phyloP scores from a whole-genome alignment of 1,139 yeast species.

The Meyerozyma guilliermondii region DNA sequence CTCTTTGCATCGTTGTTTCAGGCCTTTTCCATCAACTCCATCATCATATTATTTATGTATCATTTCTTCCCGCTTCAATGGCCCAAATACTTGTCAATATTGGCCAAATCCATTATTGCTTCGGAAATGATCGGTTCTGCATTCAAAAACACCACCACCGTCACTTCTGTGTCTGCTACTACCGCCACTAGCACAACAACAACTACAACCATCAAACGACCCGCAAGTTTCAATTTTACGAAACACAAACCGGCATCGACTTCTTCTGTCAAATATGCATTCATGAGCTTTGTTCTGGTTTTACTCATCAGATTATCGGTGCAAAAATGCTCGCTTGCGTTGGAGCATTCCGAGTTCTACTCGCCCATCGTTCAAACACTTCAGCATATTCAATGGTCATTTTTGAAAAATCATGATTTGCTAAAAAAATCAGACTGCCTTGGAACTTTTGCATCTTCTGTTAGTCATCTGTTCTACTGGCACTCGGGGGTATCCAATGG shows the following conservation, averaged over 20 bases:
- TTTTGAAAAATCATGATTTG: not conserved
- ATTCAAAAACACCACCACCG: conserved; percentile 16
- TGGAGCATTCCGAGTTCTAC: not conserved
- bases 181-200: conserved; percentile 9
- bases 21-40: conserved; percentile 24
- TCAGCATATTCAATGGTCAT: not conserved
- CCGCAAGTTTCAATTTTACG: not conserved
- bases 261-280: conserved; percentile 8
- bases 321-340: not conserved
- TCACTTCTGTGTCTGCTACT: conserved; percentile 18
- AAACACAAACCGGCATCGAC: not conserved
- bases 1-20: conserved; percentile 17
- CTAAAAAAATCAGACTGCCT: conserved; percentile 7
- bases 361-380: conserved; percentile 13
- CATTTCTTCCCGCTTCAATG: conserved; percentile 27
- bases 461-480: not conserved
- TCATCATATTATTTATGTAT: conserved; percentile 25
- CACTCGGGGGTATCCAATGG: not conserved
- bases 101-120: conserved; percentile 49
- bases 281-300: not conserved
- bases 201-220: conserved; percentile 9
- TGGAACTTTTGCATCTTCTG: conserved; percentile 5
- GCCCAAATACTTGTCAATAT: conserved; percentile 35
- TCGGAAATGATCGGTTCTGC: conserved; percentile 43
- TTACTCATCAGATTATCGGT: not conserved